Conservation (phyloP, 306 rosid species). For the Abrus pulchellus region DNA sequence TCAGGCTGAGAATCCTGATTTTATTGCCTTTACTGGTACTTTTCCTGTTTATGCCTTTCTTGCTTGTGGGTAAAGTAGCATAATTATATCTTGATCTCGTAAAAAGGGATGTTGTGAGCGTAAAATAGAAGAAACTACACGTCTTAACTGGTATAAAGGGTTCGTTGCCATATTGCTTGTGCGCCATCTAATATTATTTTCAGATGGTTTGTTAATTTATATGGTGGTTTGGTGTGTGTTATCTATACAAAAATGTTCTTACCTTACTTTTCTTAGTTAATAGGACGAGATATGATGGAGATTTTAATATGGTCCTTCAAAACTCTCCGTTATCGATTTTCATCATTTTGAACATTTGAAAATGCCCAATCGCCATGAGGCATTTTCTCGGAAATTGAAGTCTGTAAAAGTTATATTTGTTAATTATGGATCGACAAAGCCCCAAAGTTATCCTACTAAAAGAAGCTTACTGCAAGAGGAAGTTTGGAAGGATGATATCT, state of each 20-base stretch:
- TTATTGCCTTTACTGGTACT: constrained; percentile 88
- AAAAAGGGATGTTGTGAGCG: neutral
- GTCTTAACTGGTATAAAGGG: neutral
- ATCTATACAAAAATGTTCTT: neutral
- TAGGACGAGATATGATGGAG: neutral
- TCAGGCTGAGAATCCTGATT: constrained; percentile 75
- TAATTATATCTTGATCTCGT: neutral
- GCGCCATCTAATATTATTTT: neutral
- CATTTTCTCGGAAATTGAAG: constrained; percentile 5
- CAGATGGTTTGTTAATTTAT: neutral
- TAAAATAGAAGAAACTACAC: neutral
- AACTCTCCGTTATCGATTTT: neutral
- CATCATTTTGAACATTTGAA: neutral
- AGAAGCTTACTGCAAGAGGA: too few species aligned
- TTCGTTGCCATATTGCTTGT: neutral
- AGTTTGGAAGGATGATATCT: too few species aligned
- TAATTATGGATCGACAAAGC: too few species aligned
- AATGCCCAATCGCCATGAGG: neutral
- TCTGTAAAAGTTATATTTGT: neutral
- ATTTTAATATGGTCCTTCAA: neutral
- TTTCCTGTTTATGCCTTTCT: neutral
- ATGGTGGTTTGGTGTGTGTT: neutral
- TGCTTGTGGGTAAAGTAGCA: neutral
- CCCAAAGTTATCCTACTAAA: too few species aligned
- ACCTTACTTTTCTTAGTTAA: neutral